A percentile compares a stretch with the other conserved stretches of the same genome.
These are phyloP conservation scores for Quercus lobata DNA, from an alignment of 331 rosid genomes.

Conservation along the genomic window DNA sequence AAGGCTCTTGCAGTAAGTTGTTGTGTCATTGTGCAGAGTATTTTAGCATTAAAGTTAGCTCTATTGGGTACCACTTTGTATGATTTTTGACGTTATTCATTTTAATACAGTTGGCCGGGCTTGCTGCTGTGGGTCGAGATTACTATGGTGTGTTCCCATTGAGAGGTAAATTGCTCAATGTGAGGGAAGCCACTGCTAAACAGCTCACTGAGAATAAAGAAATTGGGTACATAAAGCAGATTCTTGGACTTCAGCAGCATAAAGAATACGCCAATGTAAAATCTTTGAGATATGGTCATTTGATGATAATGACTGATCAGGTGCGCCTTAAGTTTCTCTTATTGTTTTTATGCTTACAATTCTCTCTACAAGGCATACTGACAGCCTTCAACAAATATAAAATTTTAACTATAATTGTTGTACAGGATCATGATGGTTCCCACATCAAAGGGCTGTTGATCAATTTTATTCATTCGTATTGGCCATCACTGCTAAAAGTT, in stretches of 20 bases:
- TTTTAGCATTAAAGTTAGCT: background rate
- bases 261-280: slow-evolving; percentile 62
- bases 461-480: too few relatives aligned
- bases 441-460: too few relatives aligned
- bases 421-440: too few relatives aligned
- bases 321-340: slow-evolving; percentile 19
- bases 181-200: slow-evolving; percentile 86
- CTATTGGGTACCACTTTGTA: background rate
- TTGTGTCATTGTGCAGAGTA: background rate
- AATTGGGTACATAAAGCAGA: slow-evolving; percentile 83
- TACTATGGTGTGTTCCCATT: slow-evolving; percentile 91
- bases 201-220: slow-evolving; percentile 85
- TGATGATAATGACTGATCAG: slow-evolving; percentile 99
- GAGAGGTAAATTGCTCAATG: slow-evolving; percentile 91
- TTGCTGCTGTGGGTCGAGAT: slow-evolving; percentile 91
- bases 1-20: slow-evolving; percentile 94
- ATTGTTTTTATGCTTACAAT: background rate
- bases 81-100: background rate
- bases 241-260: slow-evolving; percentile 93
- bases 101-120: slow-evolving; percentile 81
- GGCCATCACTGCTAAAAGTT: too few relatives aligned
- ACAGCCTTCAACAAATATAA: too few relatives aligned
- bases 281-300: slow-evolving; percentile 91
- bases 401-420: background rate
- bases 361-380: background rate